Evolutionary conservation across 176 grass and related monocot genomes (phyloP).

Genomic region (Phragmites australis): DNA sequence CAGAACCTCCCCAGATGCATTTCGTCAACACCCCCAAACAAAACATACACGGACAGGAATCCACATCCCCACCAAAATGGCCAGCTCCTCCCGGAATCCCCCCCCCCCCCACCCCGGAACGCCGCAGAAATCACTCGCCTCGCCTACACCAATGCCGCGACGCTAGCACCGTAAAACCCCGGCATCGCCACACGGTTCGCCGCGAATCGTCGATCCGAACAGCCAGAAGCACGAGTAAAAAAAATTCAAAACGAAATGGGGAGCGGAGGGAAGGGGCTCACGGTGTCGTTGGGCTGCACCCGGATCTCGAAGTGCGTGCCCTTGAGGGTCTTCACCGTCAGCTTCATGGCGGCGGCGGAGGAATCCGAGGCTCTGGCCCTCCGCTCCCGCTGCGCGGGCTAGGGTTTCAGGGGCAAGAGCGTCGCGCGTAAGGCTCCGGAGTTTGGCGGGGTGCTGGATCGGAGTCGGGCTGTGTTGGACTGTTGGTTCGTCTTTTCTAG

Average conservation of each 20-base stretch:
- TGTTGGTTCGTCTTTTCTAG: too few species aligned
- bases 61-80: neutral
- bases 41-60: neutral
- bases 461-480: neutral
- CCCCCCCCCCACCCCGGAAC: neutral
- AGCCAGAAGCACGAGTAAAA: neutral
- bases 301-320: constrained; percentile 88
- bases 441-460: neutral
- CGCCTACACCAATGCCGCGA: neutral
- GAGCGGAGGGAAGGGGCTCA: constrained; percentile 36
- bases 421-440: constrained; percentile 11
- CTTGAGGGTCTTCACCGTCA: constrained; percentile 92
- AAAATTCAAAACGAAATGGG: constrained; percentile 4
- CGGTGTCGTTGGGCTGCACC: constrained; percentile 73
- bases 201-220: neutral
- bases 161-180: neutral
- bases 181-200: neutral
- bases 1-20: neutral
- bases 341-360: constrained; percentile 57
- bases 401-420: constrained; percentile 44
- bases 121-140: neutral
- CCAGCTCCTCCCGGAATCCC: neutral
- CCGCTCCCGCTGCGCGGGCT: neutral
- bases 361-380: neutral
- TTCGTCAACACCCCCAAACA: neutral